Evolutionary conservation across 179 eudicot genomes (phyloP), one percentile per base, ranked within the genome.

Genomic region (Silene vulgaris): DNA sequence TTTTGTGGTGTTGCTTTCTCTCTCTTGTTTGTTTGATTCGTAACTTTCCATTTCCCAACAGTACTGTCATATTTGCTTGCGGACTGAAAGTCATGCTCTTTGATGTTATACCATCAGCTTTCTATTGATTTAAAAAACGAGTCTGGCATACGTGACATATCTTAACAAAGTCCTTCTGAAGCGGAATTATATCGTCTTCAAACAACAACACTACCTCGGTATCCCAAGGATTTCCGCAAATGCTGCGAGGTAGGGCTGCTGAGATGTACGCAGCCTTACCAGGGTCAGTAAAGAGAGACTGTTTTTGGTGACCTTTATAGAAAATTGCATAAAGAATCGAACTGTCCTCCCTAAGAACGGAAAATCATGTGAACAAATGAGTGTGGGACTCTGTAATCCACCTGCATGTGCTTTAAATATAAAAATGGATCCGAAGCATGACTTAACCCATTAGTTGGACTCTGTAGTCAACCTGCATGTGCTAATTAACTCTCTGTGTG

Each of bases 1-100:
- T 59, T 65, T 78, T 20, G 67, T 45, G 0, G 29, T 60, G 77
- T 48, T 30, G 14, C 60, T 63, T 75, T 56, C 40, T 23, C 20
- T 56, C 3, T 11, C 40, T 50, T 17, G 0, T 35, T 62, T 40
- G 29, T 57, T 67, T 30, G 54, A 32, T 48, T 50, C 52, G 35
- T 65, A 17, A 20, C 65, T 4, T 32, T 7, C 32, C 20, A 32
- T 32, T 32, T 11, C 59, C n/a, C 6, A 40, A 40, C 48, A 40
- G 48, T 40, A 8, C 48, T 8, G 5, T 40, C 11, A 40, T 40
- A 4, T 52, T 52, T 14, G n/a, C 57, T 52, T 52, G 57, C 4
- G 12, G n/a, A 52, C 57, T 14, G 57, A 14, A 52, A 52, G 57
- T 14, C 57, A 0, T 12, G 57, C 57, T 62, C 29, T 62, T 62